Base-by-base conservation (phyloP, 1,284 basidiomycete species). In the Caloboletus firmus region DNA sequence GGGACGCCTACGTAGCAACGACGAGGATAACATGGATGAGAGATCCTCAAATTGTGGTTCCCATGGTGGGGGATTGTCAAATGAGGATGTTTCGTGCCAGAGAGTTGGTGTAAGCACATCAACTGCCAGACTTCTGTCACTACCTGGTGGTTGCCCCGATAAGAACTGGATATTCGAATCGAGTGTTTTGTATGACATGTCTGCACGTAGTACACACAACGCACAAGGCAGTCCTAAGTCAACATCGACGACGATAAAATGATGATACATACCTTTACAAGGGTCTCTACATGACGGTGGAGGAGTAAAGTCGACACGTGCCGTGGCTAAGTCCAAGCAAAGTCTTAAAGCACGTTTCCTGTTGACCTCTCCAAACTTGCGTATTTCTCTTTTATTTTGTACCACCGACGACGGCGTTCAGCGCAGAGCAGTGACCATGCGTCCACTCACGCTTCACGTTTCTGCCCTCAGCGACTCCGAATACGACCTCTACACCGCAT, bases 381-480 rank as follows among this genome's bases (percentile, higher is more conserved):
- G 24, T 39, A 7, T 22, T 22, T 36, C 11, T 17, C n/a, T 30
- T 40, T 36, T 52, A 0, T 24, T 28, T 17, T 18, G 13, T 12
- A 13, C 11, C 13, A 22, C 34, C 24, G 43, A 35, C 52, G 31
- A 44, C 62, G 47, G 45, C 51, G 44, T 13, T 4, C 28, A 35
- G 20, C 12, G 11, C 39, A 45, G n/a, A 18, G 24, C 47, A n/a
- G 49, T 26, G 32, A 47, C 57, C 37, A 77, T 77, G 76, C 79
- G 87, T 52, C 79, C 78, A 34, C 78, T 90, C 20, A 77, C 75
- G 26, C 78, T 91, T 1, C 88, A 91, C 60, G 75, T 82, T 18
- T 89, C 87, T 42, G 88, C 88, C 1, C 82, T 91, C 57, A 89
- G 79, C 62, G 81, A 89, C 67, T 72, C 74, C 18, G 88, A 90